A percentile compares a stretch with the other conserved stretches of the same genome.
These are phyloP conservation scores for Buddleja alternifolia DNA, from an alignment of 257 asterid genomes.

Conservation along the genomic window DNA sequence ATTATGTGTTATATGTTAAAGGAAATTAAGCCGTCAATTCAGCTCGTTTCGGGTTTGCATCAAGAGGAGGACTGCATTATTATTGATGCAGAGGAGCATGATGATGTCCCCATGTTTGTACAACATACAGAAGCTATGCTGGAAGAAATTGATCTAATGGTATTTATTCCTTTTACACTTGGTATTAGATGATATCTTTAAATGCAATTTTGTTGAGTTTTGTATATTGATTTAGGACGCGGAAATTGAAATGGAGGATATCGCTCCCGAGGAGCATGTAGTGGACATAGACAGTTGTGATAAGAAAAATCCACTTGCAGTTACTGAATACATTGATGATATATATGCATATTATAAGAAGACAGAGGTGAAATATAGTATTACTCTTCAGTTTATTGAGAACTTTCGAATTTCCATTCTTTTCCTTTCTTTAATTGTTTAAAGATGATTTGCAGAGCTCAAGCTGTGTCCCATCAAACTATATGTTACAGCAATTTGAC, in stretches of 20 bases:
- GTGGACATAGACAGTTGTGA: constrained; percentile 64
- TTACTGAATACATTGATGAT: constrained; percentile 71
- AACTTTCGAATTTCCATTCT: neutral
- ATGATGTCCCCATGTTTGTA: constrained; percentile 68
- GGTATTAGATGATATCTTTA: neutral
- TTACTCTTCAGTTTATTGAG: no score
- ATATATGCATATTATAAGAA: constrained; percentile 55
- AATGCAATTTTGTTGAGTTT: constrained; percentile 2
- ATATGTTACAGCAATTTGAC: constrained; percentile 72
- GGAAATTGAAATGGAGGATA: constrained; percentile 62
- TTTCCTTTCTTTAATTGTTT: constrained; percentile 3
- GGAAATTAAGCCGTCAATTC: constrained; percentile 43
- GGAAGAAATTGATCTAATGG: constrained; percentile 86
- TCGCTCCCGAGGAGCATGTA: constrained; percentile 42
- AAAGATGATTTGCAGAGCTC: constrained; percentile 43
- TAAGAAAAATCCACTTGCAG: constrained; percentile 59
- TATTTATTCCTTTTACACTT: constrained; percentile 26
- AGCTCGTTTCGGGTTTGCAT: constrained; percentile 28
- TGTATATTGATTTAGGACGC: constrained; percentile 35
- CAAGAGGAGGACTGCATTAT: constrained; percentile 43
- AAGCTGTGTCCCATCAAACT: constrained; percentile 61
- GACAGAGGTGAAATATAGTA: constrained; percentile 53
- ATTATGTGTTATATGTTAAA: constrained; percentile 8
- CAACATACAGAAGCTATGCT: constrained; percentile 81
- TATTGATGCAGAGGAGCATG: constrained; percentile 48